phyloP scores from a whole-genome alignment of 2,329 filamentous ascomycete genomes.

The Xylariaceae sp. region DNA sequence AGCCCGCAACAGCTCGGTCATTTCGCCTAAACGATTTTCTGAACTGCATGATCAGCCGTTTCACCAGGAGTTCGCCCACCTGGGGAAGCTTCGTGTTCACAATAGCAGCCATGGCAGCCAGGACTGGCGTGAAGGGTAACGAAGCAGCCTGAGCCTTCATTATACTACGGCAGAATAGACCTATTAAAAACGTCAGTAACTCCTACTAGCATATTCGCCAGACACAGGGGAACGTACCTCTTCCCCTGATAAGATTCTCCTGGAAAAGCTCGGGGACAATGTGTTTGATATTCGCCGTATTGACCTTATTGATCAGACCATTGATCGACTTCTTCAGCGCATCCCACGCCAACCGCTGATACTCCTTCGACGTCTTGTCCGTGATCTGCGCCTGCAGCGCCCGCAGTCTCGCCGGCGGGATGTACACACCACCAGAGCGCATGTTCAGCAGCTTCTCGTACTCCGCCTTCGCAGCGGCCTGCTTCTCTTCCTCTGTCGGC shows the following conservation, averaged over 20 bases:
- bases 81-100: constrained; percentile 96
- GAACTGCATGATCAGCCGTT: constrained; percentile 83
- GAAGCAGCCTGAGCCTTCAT: constrained; percentile 98
- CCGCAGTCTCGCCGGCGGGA: constrained; percentile 83
- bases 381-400: constrained; percentile 95
- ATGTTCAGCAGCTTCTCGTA: constrained; percentile 88
- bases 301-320: constrained; percentile 98
- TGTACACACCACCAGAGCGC: constrained; percentile 93
- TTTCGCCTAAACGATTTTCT: constrained; percentile 93
- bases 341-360: constrained; percentile 99
- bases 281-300: constrained; percentile 94
- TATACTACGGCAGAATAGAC: constrained; percentile 85
- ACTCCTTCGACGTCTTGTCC: constrained; percentile 93
- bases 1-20: constrained; percentile 92
- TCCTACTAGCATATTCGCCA: too few relatives aligned
- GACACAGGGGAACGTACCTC: too few relatives aligned
- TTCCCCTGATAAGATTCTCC: constrained; percentile 87
- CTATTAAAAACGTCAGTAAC: too few relatives aligned
- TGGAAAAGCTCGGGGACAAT: constrained; percentile 94
- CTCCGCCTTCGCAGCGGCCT: constrained; percentile 82
- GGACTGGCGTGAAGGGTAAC: constrained; percentile 93
- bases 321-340: constrained; percentile 98
- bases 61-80: constrained; percentile 85
- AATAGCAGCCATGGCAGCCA: constrained; percentile 91
- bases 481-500: constrained; percentile 74